phyloP scores from a whole-genome alignment of 2,329 filamentous ascomycete species.

The Diaporthe humulicola region DNA sequence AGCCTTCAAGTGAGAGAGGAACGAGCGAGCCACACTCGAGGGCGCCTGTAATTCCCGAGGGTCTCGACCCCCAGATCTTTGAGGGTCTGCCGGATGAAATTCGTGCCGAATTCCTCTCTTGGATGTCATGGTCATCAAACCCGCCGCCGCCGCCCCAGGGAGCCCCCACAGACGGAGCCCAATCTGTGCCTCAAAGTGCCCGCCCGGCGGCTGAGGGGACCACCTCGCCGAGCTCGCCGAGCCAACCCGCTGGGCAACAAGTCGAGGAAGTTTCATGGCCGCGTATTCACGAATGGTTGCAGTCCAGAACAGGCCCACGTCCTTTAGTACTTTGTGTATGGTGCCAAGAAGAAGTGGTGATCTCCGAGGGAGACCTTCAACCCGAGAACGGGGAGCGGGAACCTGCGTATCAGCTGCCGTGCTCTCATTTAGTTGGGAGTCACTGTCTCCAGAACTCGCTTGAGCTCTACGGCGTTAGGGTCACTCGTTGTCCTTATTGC shows the following conservation, averaged over 20 bases:
- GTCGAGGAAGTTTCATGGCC: conserved; percentile 1
- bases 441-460: background rate
- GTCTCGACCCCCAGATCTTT: background rate
- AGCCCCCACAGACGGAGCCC: background rate
- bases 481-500: background rate
- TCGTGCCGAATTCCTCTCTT: background rate
- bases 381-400: background rate
- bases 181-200: background rate
- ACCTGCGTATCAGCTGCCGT: background rate
- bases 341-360: background rate
- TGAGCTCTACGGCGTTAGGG: background rate
- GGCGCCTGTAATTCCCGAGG: background rate
- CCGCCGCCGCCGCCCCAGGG: background rate
- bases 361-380: background rate
- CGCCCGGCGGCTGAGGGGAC: no score
- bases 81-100: background rate
- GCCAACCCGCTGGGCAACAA: background rate
- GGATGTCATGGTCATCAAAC: background rate
- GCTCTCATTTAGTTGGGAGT: background rate
- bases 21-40: background rate
- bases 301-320: background rate
- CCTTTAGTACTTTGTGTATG: background rate
- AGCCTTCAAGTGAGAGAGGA: no score
- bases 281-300: background rate
- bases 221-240: background rate